Base-by-base conservation (phyloP, 106 monocot genomes). In the Dioscorea dumetorum region DNA sequence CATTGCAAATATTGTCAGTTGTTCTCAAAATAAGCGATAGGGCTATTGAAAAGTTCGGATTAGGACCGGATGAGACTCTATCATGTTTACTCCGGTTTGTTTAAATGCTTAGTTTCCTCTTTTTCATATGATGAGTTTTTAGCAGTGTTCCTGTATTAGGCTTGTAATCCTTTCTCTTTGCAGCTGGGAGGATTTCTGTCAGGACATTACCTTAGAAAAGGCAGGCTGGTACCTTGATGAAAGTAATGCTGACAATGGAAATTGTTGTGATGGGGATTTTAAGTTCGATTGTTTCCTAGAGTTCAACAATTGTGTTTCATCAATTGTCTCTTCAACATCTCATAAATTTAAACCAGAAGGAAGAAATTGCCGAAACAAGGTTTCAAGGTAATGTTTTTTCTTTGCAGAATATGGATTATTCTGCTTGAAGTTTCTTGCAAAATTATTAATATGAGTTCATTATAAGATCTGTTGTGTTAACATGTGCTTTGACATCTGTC, bases 101-200 rank as follows among this genome's bases (percentile, higher is more conserved):
- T 50, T 69, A n/a, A 60, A 64, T 31, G 33, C 61, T n/a, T 48
- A 31, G 23, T 50, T 56, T 18, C 56, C 48, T 56, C 13, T 7
- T 62, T 24, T 34, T 62, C 24, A 41, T 41, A 1, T 41, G 41
- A 8, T 6, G 41, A 41, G 41, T 6, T 41, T 41, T 41, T 41
- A 41, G 10, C 58, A 33, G 34, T 57, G 4, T 34, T n/a, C 12
- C 33, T 11, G 33, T 24, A 57, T 52, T 62, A 6, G 57, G 34
- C 49, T 49, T 59, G 34, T 18, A 56, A 56, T 68, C 5, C 22
- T 13, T 64, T 62, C 10, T 67, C 2, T 24, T 49, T 69, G 63
- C 76, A 94, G 95, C 16, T 92, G 84, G 87, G 80, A 90, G 73
- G 83, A 87, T 22, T 92, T 87, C 62, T 99, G 99, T 75, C 76